Conservation (phyloP, 1,284 basidiomycete genomes). For the Meripilus lineatus region DNA sequence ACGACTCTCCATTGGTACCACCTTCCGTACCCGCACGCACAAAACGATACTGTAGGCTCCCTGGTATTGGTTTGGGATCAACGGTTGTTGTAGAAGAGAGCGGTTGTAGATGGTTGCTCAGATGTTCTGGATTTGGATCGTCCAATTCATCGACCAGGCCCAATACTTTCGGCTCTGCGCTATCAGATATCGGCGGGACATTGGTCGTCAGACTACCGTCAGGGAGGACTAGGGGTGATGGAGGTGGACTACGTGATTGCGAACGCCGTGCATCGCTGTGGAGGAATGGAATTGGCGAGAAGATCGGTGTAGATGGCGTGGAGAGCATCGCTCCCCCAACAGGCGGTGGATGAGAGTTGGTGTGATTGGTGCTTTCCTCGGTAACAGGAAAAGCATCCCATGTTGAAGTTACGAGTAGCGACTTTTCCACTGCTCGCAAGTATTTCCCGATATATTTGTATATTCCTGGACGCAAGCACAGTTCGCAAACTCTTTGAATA, state of each 20-base stretch:
- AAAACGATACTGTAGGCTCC: constrained; percentile 61
- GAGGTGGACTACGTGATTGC: constrained; percentile 69
- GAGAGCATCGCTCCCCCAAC: constrained; percentile 41
- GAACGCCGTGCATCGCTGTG: constrained; percentile 73
- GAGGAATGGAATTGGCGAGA: constrained; percentile 80
- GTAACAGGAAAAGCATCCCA: constrained; percentile 58
- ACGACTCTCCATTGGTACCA: constrained; percentile 10
- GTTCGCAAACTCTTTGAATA: constrained; percentile 86
- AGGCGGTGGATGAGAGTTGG: constrained; percentile 23
- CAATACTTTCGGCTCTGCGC: constrained; percentile 44
- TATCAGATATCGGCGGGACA: constrained; percentile 15
- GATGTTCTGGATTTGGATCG: constrained; percentile 73
- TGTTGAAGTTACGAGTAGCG: constrained; percentile 82
- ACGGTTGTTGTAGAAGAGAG: constrained; percentile 61
- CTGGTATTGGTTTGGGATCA: constrained; percentile 40
- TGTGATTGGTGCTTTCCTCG: constrained; percentile 9
- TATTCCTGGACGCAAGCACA: constrained; percentile 66
- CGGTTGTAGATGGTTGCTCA: constrained; percentile 73
- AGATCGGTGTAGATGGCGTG: constrained; percentile 69
- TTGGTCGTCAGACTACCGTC: constrained; percentile 24
- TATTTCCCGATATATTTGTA: constrained; percentile 87
- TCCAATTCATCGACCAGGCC: constrained; percentile 81
- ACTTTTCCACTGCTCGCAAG: constrained; percentile 83
- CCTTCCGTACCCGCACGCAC: constrained; percentile 42
- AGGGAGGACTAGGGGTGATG: constrained; percentile 59